Percentiles rank a stretch among this genome's conserved stretches.
These are phyloP conservation scores for Dissoconium aciculare DNA, from an alignment of 2,329 filamentous ascomycete genomes.

Conservation along the genomic window DNA sequence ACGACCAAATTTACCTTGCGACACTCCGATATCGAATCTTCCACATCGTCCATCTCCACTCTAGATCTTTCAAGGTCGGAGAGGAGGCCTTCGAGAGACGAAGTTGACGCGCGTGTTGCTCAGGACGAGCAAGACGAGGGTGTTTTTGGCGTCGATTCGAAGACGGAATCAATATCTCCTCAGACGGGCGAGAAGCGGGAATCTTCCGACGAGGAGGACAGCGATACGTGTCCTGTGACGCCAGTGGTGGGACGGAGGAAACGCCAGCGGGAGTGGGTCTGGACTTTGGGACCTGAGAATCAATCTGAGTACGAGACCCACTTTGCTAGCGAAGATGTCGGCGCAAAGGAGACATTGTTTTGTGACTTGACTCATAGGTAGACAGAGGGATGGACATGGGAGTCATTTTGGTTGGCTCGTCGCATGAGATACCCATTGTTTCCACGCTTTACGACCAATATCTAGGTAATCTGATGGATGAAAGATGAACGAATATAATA, in stretches of 20 bases:
- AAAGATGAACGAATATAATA: too few relatives aligned
- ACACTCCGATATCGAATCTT: constrained; percentile 41
- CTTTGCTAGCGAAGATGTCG: too few relatives aligned
- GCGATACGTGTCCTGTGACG: constrained; percentile 35
- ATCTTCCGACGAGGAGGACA: constrained; percentile 35
- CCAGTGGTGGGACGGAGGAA: constrained; percentile 40
- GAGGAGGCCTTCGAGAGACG: constrained; percentile 3
- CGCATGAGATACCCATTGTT: too few relatives aligned
- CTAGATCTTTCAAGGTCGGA: constrained; percentile 14
- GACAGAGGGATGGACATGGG: too few relatives aligned
- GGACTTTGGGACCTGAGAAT: constrained; percentile 37
- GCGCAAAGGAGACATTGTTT: too few relatives aligned
- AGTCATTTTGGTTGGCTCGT: too few relatives aligned
- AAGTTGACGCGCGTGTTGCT: constrained; percentile 1
- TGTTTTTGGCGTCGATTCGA: too few relatives aligned
- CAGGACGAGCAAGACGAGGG: constrained; percentile 2
- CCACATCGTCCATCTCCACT: constrained; percentile 20
- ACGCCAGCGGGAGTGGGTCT: constrained; percentile 40
- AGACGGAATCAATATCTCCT: constrained; percentile 8
- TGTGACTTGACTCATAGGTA: too few relatives aligned
- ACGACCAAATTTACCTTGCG: constrained; percentile 40
- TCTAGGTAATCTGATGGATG: too few relatives aligned
- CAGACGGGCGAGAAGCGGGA: constrained; percentile 29
- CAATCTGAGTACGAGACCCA: too few relatives aligned
- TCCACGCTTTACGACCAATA: too few relatives aligned